phyloP scores from a whole-genome alignment of 2,329 filamentous ascomycete genomes.

The Corniculantispora saksenae region DNA sequence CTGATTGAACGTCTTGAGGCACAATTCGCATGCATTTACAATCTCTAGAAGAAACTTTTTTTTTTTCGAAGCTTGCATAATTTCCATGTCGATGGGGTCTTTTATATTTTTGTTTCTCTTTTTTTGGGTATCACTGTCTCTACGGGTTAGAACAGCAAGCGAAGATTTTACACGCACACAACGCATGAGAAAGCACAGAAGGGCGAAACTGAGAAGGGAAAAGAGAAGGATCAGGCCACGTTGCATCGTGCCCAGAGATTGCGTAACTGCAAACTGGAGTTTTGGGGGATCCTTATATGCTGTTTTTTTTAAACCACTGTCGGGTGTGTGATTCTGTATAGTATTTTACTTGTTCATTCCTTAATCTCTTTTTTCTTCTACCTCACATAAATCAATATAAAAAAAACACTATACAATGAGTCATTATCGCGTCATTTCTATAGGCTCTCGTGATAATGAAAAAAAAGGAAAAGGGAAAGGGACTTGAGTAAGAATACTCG shows the following conservation, averaged over 20 bases:
- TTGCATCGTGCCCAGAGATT: conserved; percentile 1
- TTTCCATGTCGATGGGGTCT: neutral
- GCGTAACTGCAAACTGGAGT: conserved; percentile 3
- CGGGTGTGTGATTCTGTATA: conserved; percentile 15
- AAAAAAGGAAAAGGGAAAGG: no score
- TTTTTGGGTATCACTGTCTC: conserved; percentile 12
- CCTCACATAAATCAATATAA: conserved; percentile 1
- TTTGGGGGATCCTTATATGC: conserved; percentile 16
- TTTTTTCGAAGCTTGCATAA: neutral
- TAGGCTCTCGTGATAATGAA: neutral
- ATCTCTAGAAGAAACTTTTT: neutral
- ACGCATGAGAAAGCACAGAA: conserved; percentile 9
- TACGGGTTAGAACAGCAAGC: conserved; percentile 8
- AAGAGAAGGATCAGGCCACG: neutral
- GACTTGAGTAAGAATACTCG: neutral
- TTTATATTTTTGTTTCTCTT: neutral
- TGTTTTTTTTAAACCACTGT: conserved; percentile 15
- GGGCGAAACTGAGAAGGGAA: neutral
- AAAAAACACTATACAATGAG: neutral
- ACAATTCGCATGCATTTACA: neutral
- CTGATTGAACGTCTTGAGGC: conserved; percentile 40
- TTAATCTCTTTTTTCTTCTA: neutral
- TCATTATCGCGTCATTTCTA: neutral
- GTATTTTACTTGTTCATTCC: conserved; percentile 1
- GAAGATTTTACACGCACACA: conserved; percentile 1